Conservation (phyloP, 192 early-diverging fungal genomes). For the Umbelopsis vinacea region DNA sequence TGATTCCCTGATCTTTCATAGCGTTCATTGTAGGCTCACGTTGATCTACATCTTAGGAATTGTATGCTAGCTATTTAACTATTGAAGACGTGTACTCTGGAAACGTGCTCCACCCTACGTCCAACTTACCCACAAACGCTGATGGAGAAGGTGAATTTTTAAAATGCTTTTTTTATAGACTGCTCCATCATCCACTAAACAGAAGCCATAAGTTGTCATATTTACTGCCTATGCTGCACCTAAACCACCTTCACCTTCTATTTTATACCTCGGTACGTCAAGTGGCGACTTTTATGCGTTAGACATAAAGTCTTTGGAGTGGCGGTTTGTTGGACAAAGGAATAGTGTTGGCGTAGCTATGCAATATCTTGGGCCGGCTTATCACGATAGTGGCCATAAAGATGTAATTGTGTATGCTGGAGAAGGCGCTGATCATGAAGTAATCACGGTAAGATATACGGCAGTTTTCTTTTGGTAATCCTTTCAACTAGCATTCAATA, state of each 20-base stretch:
- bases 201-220: slow-evolving; percentile 1
- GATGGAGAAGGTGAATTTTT: neutral
- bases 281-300: slow-evolving; percentile 26
- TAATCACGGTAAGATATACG: slow-evolving; percentile 2
- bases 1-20: neutral
- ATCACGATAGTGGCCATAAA: neutral
- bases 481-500: neutral
- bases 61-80: slow-evolving; percentile 22
- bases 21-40: neutral
- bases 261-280: slow-evolving; percentile 25
- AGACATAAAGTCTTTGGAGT: slow-evolving; percentile 8
- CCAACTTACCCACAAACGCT: neutral
- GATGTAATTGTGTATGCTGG: slow-evolving; percentile 34
- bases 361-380: neutral
- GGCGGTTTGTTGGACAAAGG: slow-evolving; percentile 26
- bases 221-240: slow-evolving; percentile 27
- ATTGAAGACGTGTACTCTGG: slow-evolving; percentile 32
- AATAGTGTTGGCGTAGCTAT: slow-evolving; percentile 21
- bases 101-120: slow-evolving; percentile 29
- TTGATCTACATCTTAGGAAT: slow-evolving; percentile 9
- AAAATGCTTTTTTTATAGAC: too few species aligned
- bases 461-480: neutral
- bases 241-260: neutral
- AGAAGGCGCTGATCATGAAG: slow-evolving; percentile 34
- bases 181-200: too few species aligned